Percentiles rank a stretch among this genome's conserved stretches.
Conservation (phyloP, 495 filamentous ascomycete genomes). For the Penicillium mononematosum region DNA sequence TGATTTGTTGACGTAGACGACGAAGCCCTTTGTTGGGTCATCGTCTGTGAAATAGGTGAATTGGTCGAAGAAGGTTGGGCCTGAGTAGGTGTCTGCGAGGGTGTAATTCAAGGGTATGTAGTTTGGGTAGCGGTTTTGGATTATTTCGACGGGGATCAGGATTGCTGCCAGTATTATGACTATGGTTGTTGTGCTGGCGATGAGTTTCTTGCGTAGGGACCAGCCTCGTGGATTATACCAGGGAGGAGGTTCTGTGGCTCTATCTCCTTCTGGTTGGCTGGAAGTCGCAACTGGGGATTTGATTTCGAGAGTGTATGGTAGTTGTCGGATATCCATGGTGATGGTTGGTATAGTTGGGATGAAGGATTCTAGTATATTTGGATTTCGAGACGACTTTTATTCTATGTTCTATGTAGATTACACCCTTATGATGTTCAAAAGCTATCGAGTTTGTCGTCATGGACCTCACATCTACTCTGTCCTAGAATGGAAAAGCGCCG, state of each 20-base stretch:
- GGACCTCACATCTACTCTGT: not conserved
- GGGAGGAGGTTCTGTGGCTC: not conserved
- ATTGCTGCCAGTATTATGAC: conserved; percentile 51
- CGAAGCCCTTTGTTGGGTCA: conserved; percentile 53
- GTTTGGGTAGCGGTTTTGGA: conserved; percentile 52
- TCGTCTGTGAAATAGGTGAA: conserved; percentile 54
- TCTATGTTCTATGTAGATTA: not conserved
- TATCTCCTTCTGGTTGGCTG: not conserved
- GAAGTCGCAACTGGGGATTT: conserved; percentile 14
- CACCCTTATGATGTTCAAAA: not conserved
- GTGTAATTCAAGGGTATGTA: conserved; percentile 51
- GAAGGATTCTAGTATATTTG: not conserved
- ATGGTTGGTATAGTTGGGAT: not conserved
- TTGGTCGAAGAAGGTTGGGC: conserved; percentile 48
- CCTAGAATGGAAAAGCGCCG: conserved; percentile 3
- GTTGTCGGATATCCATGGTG: conserved; percentile 23
- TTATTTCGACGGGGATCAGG: conserved; percentile 53
- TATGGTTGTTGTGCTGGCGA: conserved; percentile 30
- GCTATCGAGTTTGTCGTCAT: conserved; percentile 7
- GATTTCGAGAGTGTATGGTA: conserved; percentile 22
- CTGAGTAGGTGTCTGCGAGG: conserved; percentile 52
- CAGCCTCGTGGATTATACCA: conserved; percentile 54
- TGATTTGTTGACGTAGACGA: conserved; percentile 39
- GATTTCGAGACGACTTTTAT: not conserved
- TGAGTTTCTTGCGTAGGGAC: conserved; percentile 46